A percentile compares a stretch with the other conserved stretches of the same genome.
Conservation (phyloP, 2,329 filamentous ascomycete genomes). For the Talaromyces pinophilus region DNA sequence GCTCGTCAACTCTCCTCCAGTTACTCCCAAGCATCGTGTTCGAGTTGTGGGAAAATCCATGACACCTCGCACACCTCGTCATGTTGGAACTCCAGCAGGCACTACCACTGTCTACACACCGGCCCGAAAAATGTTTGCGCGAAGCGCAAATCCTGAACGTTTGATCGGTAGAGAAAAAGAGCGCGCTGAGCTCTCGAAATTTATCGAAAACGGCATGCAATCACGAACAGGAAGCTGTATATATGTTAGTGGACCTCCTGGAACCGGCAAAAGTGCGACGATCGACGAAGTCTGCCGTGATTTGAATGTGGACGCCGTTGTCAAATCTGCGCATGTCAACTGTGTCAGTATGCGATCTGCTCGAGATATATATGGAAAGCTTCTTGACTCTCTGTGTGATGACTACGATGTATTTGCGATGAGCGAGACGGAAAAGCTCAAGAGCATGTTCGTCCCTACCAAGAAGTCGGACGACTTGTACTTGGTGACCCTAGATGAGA, state of each 20-base stretch:
- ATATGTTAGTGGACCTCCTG: constrained; percentile 93
- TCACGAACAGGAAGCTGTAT: constrained; percentile 72
- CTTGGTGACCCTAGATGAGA: constrained; percentile 89
- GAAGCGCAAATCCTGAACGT: constrained; percentile 71
- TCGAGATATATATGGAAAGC: constrained; percentile 77
- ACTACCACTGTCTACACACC: constrained; percentile 79
- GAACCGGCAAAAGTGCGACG: constrained; percentile 95
- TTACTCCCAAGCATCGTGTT: constrained; percentile 82
- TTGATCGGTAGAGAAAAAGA: constrained; percentile 76
- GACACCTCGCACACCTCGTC: constrained; percentile 76
- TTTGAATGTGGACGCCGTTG: constrained; percentile 51
- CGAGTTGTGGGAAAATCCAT: constrained; percentile 73
- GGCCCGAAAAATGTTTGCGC: constrained; percentile 82
- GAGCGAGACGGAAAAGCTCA: constrained; percentile 67
- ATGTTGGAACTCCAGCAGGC: constrained; percentile 66
- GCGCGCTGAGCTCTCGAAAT: constrained; percentile 65
- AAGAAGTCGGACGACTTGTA: constrained; percentile 60
- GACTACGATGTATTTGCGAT: constrained; percentile 64
- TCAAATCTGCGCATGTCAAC: constrained; percentile 81
- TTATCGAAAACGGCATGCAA: constrained; percentile 66
- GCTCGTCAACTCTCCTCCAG: constrained; percentile 65
- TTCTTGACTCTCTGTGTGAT: constrained; percentile 69
- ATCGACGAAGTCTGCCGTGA: constrained; percentile 74
- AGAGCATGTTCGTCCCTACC: constrained; percentile 69
- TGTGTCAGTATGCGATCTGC: constrained; percentile 95